Percentiles rank a stretch among this genome's conserved stretches.
phyloP scores from a whole-genome alignment of 1,139 yeast species.

The Zygosaccharomyces pseudobailii region DNA sequence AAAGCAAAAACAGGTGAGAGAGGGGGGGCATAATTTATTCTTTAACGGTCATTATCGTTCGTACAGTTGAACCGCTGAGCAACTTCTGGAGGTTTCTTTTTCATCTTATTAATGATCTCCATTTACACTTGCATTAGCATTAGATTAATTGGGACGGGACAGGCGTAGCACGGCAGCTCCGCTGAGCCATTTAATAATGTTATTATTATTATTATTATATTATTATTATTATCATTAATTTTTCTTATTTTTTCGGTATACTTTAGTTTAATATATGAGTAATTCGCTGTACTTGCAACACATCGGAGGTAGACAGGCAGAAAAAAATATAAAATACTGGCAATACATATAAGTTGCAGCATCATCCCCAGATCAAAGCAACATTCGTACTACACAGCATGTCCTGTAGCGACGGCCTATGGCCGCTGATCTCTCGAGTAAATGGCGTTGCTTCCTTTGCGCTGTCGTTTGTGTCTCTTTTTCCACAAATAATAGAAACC shows the following conservation, averaged over 20 bases:
- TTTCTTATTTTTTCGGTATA: background rate
- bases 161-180: background rate
- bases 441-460: conserved; percentile 51
- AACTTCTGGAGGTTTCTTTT: background rate
- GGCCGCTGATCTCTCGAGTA: conserved; percentile 32
- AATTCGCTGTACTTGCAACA: no score
- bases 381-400: conserved; percentile 1
- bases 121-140: background rate
- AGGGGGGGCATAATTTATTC: background rate
- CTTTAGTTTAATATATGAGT: no score
- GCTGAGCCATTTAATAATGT: background rate
- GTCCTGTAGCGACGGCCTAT: conserved; percentile 19
- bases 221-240: background rate
- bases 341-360: background rate
- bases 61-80: background rate
- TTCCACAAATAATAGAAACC: conserved; percentile 80
- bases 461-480: conserved; percentile 80
- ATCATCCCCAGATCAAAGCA: background rate
- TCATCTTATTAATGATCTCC: background rate
- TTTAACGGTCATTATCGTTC: background rate
- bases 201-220: background rate
- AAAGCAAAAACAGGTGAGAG: no score
- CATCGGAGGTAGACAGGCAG: background rate
- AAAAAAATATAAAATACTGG: background rate
- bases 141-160: background rate